A percentile compares a stretch with the other conserved stretches of the same genome.
phyloP scores from a whole-genome alignment of 2,329 filamentous ascomycete genomes.

The Macroventuria anomochaeta region DNA sequence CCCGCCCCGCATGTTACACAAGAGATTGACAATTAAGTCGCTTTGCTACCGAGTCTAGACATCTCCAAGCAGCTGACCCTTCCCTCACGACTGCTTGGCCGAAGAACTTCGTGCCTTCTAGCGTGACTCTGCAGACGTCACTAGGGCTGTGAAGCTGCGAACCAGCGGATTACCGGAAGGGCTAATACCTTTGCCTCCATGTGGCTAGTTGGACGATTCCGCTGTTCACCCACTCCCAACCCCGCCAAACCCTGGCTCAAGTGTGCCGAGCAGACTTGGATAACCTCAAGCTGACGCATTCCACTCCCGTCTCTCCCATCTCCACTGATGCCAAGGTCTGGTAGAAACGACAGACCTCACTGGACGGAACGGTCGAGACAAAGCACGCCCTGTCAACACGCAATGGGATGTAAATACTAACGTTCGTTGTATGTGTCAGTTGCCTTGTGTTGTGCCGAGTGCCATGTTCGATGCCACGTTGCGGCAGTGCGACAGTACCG shows the following conservation, averaged over 20 bases:
- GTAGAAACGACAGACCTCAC: neutral
- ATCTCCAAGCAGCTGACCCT: conserved; percentile 17
- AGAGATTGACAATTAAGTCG: conserved; percentile 9
- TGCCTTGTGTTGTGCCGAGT: neutral
- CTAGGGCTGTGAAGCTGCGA: conserved; percentile 22
- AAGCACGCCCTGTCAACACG: neutral
- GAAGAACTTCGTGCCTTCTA: conserved; percentile 22
- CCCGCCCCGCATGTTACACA: conserved; percentile 28
- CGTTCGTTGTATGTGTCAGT: neutral
- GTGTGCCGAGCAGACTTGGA: conserved; percentile 2
- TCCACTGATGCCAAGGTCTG: neutral
- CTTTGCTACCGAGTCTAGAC: conserved; percentile 18
- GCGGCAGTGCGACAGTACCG: neutral
- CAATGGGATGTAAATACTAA: neutral
- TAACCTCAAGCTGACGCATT: neutral
- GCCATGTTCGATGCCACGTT: neutral
- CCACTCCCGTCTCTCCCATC: neutral
- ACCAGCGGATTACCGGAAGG: conserved; percentile 25
- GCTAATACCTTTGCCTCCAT: conserved; percentile 18
- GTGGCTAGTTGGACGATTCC: conserved; percentile 18
- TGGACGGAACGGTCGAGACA: neutral
- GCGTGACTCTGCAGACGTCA: conserved; percentile 42
- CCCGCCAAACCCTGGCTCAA: conserved; percentile 1
- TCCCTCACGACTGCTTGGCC: conserved; percentile 26
- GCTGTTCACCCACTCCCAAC: neutral